Evolutionary conservation across 208 protist species (phyloP).

Genomic region (Trypanosoma vivax): DNA sequence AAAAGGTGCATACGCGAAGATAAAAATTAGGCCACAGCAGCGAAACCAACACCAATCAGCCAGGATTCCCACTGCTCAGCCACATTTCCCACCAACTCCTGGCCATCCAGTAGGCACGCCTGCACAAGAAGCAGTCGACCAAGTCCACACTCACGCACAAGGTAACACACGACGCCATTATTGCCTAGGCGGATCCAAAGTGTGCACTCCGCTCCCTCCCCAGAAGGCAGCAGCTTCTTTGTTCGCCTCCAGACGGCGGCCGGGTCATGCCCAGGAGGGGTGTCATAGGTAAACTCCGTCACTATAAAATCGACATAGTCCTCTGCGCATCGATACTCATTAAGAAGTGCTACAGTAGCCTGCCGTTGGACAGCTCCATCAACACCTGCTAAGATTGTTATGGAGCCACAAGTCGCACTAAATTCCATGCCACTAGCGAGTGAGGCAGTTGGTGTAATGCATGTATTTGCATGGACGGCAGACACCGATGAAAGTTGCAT

Average conservation of each 20-base stretch:
- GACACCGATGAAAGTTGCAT: conserved; percentile 36
- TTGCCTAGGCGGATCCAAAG: conserved; percentile 41
- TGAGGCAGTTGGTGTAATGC: not conserved
- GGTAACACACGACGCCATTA: conserved; percentile 24
- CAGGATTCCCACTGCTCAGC: too few relatives aligned
- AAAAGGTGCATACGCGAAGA: too few relatives aligned
- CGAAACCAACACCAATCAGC: conserved; percentile 14
- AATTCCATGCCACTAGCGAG: not conserved
- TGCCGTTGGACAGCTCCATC: not conserved
- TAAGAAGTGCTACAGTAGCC: conserved; percentile 32
- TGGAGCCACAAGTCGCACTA: conserved; percentile 2
- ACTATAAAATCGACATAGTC: conserved; percentile 66
- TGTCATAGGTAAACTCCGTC: conserved; percentile 59
- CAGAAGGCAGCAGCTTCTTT: not conserved
- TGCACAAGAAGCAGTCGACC: conserved; percentile 59
- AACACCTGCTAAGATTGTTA: conserved; percentile 1
- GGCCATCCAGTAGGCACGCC: conserved; percentile 17
- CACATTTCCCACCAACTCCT: conserved; percentile 16
- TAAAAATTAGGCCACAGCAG: conserved; percentile 2
- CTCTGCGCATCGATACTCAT: conserved; percentile 50
- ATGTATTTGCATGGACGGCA: conserved; percentile 14
- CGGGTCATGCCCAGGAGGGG: conserved; percentile 25
- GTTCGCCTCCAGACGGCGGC: conserved; percentile 12
- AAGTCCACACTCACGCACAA: conserved; percentile 38
- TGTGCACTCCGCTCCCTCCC: conserved; percentile 13